Evolutionary conservation across 805 yeast species (phyloP).

Genomic region (Candida yuanshanica): DNA sequence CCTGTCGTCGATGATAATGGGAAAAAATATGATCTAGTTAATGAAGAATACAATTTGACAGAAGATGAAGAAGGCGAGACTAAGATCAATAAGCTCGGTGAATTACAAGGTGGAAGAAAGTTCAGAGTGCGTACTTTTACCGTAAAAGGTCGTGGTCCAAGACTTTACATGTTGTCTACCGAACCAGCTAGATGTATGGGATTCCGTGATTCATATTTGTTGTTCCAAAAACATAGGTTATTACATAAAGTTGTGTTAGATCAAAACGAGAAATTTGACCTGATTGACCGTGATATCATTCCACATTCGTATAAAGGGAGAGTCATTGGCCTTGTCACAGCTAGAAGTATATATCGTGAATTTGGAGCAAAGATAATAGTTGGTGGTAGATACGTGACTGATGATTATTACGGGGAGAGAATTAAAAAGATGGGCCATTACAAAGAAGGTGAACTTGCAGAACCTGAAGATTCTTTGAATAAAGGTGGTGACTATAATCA

Average conservation of each 20-base stretch:
- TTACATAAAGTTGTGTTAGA: slow-evolving; percentile 68
- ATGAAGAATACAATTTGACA: slow-evolving; percentile 75
- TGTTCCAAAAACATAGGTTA: slow-evolving; percentile 80
- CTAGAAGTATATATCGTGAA: slow-evolving; percentile 82
- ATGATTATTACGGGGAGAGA: slow-evolving; percentile 78
- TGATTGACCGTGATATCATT: slow-evolving; percentile 73
- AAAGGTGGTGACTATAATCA: slow-evolving; percentile 38
- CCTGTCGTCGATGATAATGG: slow-evolving; percentile 60
- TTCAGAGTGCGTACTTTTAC: slow-evolving; percentile 69
- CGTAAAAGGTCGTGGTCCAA: slow-evolving; percentile 52
- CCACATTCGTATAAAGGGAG: slow-evolving; percentile 91
- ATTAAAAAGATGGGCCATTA: slow-evolving; percentile 51
- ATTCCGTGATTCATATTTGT: slow-evolving; percentile 82
- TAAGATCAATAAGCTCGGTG: slow-evolving; percentile 66
- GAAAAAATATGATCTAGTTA: slow-evolving; percentile 51
- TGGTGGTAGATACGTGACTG: slow-evolving; percentile 74
- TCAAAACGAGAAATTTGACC: slow-evolving; percentile 74
- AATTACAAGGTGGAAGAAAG: slow-evolving; percentile 63
- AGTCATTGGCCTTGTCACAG: slow-evolving; percentile 84
- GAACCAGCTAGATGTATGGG: slow-evolving; percentile 97
- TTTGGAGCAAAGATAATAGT: slow-evolving; percentile 83
- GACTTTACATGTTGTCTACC: slow-evolving; percentile 83
- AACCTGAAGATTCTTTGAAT: slow-evolving; percentile 49
- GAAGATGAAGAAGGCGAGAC: slow-evolving; percentile 74
- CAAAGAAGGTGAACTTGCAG: slow-evolving; percentile 66